Evolutionary conservation across 169 alveolate species (phyloP), one percentile per base, ranked within the genome.

Genomic region (Eimeria nieschulzi): DNA sequence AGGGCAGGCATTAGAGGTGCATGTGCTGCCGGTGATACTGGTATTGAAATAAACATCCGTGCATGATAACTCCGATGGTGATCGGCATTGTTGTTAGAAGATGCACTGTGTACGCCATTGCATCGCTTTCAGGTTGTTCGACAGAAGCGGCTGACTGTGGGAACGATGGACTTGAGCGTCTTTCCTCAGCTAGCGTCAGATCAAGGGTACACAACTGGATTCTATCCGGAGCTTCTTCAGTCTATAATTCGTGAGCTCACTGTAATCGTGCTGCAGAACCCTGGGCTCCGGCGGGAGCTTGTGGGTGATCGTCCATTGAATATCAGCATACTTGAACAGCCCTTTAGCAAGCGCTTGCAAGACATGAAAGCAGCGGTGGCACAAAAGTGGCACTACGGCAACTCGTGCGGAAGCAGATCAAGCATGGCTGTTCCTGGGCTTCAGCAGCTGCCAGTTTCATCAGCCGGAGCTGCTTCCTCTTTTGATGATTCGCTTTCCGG

Each of bases 161-260:
- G 87, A 12, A 80, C 87, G 46, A 80, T 80, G 87, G 87, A 80
- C 61, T 59, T 80, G 70, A 80, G 87, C 61, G 87, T 59, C 21
- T 80, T 80, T 59, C 87, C 87, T 5, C 87, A 80, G 75, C 51
- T 80, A 73, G 87, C 87, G 1, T 54, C 87, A 2, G 87, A 80
- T n/a, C 87, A 56, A 64, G 87, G 87, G 19, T 59, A 80, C 70
- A 59, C 87, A 0, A 25, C 87, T 13, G 87, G 87, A 1, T 80
- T 80, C 6, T 80, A 80, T 33, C 87, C 87, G 2, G 87, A 80
- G 51, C 87, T 80, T 23, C 70, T 80, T 15, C 87, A 80, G 75
- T 73, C 87, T 2, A 73, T 80, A 13, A 73, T n/a, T 13, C 73
- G 73, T 25, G 87, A 80, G 87, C 54, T 80, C n/a, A 80, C 87